Percentiles rank a stretch among this genome's conserved stretches.
Evolutionary conservation across 768 basidiomycete species (phyloP).

Genomic region (Sistotremastrum suecicum): DNA sequence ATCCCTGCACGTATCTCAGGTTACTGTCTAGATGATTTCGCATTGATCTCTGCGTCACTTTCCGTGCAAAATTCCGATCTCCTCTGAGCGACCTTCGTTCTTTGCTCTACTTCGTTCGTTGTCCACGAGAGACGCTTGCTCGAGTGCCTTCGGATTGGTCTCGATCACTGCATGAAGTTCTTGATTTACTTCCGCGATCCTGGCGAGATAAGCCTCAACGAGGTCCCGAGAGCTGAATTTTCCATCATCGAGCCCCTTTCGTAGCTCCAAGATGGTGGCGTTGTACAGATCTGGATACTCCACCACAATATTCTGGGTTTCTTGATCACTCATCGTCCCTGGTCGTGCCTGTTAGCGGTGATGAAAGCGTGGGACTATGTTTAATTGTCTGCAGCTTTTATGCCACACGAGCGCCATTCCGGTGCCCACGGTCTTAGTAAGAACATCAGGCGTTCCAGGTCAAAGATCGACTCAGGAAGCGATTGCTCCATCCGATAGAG

Average conservation of each 20-base stretch:
- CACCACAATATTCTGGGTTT: no score
- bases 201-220: constrained; percentile 50
- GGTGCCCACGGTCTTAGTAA: no score
- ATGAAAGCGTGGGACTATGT: no score
- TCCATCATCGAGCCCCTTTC: constrained; percentile 33
- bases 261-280: constrained; percentile 39
- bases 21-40: no score
- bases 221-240: constrained; percentile 46
- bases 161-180: constrained; percentile 48
- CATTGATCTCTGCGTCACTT: not conserved
- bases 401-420: no score
- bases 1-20: constrained; percentile 15
- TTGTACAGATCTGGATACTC: constrained; percentile 42
- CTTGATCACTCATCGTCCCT: no score
- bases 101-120: not conserved
- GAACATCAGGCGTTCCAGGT: no score
- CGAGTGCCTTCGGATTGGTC: constrained; percentile 36
- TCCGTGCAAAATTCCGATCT: constrained; percentile 35
- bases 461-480: no score
- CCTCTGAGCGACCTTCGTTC: constrained; percentile 2
- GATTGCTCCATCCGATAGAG: no score
- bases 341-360: no score
- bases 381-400: no score
- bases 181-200: constrained; percentile 57
- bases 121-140: constrained; percentile 3